These are phyloP conservation scores for Pichia phayaonensis DNA, from an alignment of 805 yeast species.

Conservation along the genomic window DNA sequence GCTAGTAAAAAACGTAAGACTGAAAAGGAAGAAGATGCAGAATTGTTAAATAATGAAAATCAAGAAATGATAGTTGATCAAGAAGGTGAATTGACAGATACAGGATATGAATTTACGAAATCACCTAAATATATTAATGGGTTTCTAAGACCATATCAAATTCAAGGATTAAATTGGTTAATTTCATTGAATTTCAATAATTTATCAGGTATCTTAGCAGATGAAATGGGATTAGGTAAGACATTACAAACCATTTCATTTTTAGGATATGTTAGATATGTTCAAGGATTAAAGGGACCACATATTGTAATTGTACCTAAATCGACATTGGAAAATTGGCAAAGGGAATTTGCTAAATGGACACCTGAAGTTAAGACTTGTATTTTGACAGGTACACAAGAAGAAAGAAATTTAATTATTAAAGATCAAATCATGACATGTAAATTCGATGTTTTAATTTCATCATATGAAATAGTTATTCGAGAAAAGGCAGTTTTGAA, in stretches of 20 bases:
- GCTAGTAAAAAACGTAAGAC: slow-evolving; percentile 42
- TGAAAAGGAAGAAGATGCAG: slow-evolving; percentile 74
- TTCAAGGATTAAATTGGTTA: slow-evolving; percentile 78
- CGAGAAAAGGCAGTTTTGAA: slow-evolving; percentile 60
- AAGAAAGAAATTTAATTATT: slow-evolving; percentile 50
- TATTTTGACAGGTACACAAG: slow-evolving; percentile 69
- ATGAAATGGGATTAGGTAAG: slow-evolving; percentile 83
- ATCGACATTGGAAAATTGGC: slow-evolving; percentile 76
- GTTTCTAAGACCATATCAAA: slow-evolving; percentile 60
- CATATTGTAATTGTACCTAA: slow-evolving; percentile 73
- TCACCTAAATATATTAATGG: slow-evolving; percentile 53
- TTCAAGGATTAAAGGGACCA: slow-evolving; percentile 58
- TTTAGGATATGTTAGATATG: slow-evolving; percentile 61
- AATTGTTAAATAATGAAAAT: slow-evolving; percentile 38
- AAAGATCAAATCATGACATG: slow-evolving; percentile 43
- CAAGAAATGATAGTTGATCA: slow-evolving; percentile 9
- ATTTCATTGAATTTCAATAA: slow-evolving; percentile 59
- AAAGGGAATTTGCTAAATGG: slow-evolving; percentile 69
- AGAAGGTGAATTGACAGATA: slow-evolving; percentile 14
- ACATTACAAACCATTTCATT: slow-evolving; percentile 75
- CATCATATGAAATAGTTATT: slow-evolving; percentile 72
- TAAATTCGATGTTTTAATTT: slow-evolving; percentile 63
- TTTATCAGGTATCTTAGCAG: slow-evolving; percentile 71
- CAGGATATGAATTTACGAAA: slow-evolving; percentile 41
- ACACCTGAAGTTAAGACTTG: slow-evolving; percentile 70